These are phyloP conservation scores for Falciphora oryzae DNA, from an alignment of 2,329 filamentous ascomycete species.

Conservation along the genomic window DNA sequence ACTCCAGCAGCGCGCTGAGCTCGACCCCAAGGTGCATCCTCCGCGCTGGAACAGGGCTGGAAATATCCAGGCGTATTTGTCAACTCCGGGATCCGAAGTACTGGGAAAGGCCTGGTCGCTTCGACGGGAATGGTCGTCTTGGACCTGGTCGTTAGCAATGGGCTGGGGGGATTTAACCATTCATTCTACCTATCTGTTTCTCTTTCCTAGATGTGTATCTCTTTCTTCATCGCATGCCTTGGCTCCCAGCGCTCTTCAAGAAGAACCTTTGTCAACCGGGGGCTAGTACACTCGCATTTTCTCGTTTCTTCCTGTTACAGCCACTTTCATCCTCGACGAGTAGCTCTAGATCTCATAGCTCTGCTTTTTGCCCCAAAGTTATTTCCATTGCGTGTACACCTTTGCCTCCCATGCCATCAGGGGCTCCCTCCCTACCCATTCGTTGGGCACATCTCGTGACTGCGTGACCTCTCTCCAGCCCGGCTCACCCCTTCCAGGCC, in stretches of 20 bases:
- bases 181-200: not conserved
- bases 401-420: constrained; percentile 21
- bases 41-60: too few relatives aligned
- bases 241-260: too few relatives aligned
- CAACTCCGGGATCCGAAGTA: too few relatives aligned
- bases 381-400: constrained; percentile 19
- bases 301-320: not conserved
- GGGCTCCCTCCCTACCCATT: constrained; percentile 21
- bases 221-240: not conserved
- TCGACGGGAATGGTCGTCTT: not conserved
- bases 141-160: not conserved
- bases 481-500: constrained; percentile 14
- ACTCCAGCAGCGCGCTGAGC: too few relatives aligned
- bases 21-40: too few relatives aligned
- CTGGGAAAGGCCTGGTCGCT: too few relatives aligned
- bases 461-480: constrained; percentile 22
- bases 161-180: not conserved
- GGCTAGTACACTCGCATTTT: too few relatives aligned
- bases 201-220: not conserved
- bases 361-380: too few relatives aligned
- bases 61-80: too few relatives aligned
- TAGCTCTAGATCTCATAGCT: too few relatives aligned
- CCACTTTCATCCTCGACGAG: not conserved
- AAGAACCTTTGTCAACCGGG: too few relatives aligned
- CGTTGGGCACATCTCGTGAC: constrained; percentile 15